Evolutionary conservation across 2,329 filamentous ascomycete genomes (phyloP), one percentile per base, ranked within the genome.

Genomic region (Didymella lethalis): DNA sequence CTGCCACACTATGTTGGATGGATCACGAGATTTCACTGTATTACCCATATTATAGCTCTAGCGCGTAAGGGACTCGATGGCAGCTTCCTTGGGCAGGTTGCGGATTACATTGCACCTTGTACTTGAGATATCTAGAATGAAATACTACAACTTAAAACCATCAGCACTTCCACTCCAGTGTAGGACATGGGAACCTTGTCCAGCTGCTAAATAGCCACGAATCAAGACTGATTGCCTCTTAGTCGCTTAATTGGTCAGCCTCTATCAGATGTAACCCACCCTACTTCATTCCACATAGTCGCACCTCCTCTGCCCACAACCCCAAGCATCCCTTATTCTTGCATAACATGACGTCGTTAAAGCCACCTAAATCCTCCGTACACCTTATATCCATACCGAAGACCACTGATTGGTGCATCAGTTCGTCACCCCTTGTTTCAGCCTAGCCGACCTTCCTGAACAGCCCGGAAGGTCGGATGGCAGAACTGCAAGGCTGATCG

Each of bases 41-140:
- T 48, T 48, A 59, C 49, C 18, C 53, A 43, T 53, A 48, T 53
- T 45, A 57, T 41, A 40, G 45, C 58, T 55, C 43, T 48, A 25
- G 26, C 47, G 26, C 48, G 51, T 38, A 28, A 40, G 50, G 40
- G 41, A 46, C 46, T 47, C 50, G 11, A 32, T 32, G 12, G 31
- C 31, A 32, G 31, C 12, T 32, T 6, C 31, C 25, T 46, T 55
- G 31, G 48, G 56, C 38, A 32, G 50, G 54, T 54, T 26, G 52
- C 38, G 51, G 51, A 57, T 18, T 57, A 28, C 41, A 48, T 56
- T 57, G 53, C 48, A 55, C 34, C 14, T 46, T 59, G 50, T 43
- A 57, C 45, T 54, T 46, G 54, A 56, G 54, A 28, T 26, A 49
- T 55, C 54, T 59, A 62, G 60, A 59, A 57, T 57, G 60, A 57